These are phyloP conservation scores for Citrullus mucosospermus DNA, from an alignment of 306 rosid species.

Conservation along the genomic window DNA sequence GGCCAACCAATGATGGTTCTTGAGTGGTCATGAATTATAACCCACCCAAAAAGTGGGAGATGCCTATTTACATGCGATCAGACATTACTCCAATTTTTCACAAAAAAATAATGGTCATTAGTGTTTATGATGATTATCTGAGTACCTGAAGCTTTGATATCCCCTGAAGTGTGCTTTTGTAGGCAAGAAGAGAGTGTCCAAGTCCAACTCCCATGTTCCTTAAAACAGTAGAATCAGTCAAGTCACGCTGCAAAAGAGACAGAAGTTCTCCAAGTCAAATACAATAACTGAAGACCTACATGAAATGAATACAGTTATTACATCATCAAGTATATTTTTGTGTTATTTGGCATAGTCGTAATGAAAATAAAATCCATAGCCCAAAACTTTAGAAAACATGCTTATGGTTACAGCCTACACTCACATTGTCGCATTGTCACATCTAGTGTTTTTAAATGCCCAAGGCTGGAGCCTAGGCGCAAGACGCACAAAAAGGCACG, in stretches of 20 bases:
- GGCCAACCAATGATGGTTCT: no score
- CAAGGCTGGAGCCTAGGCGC: no score
- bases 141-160: conserved; percentile 77
- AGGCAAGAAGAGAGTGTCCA: conserved; percentile 89
- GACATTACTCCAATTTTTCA: background rate
- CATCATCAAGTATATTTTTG: background rate
- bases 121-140: background rate
- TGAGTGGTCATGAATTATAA: background rate
- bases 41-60: background rate
- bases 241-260: conserved; percentile 41
- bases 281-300: background rate
- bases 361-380: background rate
- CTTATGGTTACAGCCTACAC: background rate
- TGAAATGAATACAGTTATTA: background rate
- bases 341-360: background rate
- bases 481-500: no score
- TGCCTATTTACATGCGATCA: background rate
- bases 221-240: conserved; percentile 92
- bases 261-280: background rate
- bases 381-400: background rate
- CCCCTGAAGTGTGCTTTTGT: conserved; percentile 74
- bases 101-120: background rate
- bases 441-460: no score
- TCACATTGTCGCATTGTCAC: background rate
- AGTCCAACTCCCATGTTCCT: conserved; percentile 85